Evolutionary conservation across 2,329 filamentous ascomycete genomes (phyloP).

Genomic region (Xylaria sp.): DNA sequence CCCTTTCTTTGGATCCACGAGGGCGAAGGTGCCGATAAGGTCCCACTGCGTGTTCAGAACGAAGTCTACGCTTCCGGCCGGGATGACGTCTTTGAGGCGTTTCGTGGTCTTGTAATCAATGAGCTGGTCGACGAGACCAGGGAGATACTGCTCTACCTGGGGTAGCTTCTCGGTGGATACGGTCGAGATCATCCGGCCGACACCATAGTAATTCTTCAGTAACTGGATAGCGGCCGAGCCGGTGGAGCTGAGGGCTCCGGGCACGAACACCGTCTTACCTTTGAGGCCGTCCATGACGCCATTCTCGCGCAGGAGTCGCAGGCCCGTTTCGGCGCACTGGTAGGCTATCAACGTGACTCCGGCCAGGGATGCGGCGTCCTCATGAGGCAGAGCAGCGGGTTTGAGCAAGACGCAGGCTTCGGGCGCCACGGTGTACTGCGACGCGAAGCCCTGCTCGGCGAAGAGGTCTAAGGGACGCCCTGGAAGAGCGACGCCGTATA

Average conservation of each 20-base stretch:
- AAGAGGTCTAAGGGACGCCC: conserved; percentile 52
- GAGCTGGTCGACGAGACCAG: conserved; percentile 60
- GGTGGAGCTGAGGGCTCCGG: conserved; percentile 61
- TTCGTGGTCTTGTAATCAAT: conserved; percentile 61
- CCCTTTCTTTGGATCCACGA: conserved; percentile 53
- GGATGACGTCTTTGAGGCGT: conserved; percentile 53
- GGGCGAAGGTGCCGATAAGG: conserved; percentile 53
- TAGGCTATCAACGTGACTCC: conserved; percentile 54
- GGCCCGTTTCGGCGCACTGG: conserved; percentile 56
- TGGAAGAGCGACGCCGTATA: conserved; percentile 54
- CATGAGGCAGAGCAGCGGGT: conserved; percentile 47
- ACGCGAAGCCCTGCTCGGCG: conserved; percentile 50
- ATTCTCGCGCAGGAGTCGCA: conserved; percentile 51
- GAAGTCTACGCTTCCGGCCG: conserved; percentile 60
- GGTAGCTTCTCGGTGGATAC: conserved; percentile 64
- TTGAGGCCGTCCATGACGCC: conserved; percentile 52
- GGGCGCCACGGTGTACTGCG: conserved; percentile 55
- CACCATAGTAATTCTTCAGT: conserved; percentile 62
- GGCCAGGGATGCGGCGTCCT: conserved; percentile 53
- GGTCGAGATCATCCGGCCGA: conserved; percentile 60
- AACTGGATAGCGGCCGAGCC: conserved; percentile 61
- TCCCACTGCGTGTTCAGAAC: conserved; percentile 60
- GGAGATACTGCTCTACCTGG: conserved; percentile 55
- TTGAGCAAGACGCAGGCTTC: conserved; percentile 52
- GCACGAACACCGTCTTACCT: conserved; percentile 64